Evolutionary conservation across 176 grass and related monocot genomes (phyloP), one percentile per base, ranked within the genome.

Genomic region (Miscanthus lutarioriparius): DNA sequence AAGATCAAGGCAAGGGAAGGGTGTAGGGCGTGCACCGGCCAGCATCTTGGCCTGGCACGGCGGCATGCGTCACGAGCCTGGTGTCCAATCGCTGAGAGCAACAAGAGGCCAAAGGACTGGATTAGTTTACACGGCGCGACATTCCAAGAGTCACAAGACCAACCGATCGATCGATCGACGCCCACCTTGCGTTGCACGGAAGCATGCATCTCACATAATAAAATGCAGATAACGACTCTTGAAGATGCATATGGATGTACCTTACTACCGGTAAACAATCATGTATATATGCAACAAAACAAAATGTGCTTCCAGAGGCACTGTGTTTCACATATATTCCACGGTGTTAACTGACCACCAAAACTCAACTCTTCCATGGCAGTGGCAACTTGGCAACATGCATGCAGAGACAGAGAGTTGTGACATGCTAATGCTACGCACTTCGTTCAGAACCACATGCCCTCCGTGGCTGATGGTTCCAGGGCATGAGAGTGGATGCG

Each of bases 61-160:
- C 58, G n/a, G 39, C 86, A 70, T 78, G 82, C 27, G 74, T 86
- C 88, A 89, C 88, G 88, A 89, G 83, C 82, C 30, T 51, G 54
- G 11, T 25, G 39, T 25, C 69, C 69, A 25, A 71, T 44, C 23
- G 61, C 16, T 25, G 43, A 67, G 70, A 77, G 78, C 78, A 82
- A 16, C 65, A 65, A 72, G 35, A 14, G 10, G 33, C 88, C 83
- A 82, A 45, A 47, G 22, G 37, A 58, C 27, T n/a, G 6, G 37
- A 74, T 75, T 67, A 75, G 67, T 84, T 80, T 84, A 56, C 45
- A 35, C 20, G 81, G 33, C 82, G 65, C 33, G 32, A 85, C 62
- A 74, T 68, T 89, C 87, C 87, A 85, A 85, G 61, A 48, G 44
- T 85, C 87, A 85, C 87, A 85, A 33, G 76, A 56, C 61, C 2